These are phyloP conservation scores for Endocarpon pusillum DNA, from an alignment of 495 filamentous ascomycete species.

Conservation along the genomic window DNA sequence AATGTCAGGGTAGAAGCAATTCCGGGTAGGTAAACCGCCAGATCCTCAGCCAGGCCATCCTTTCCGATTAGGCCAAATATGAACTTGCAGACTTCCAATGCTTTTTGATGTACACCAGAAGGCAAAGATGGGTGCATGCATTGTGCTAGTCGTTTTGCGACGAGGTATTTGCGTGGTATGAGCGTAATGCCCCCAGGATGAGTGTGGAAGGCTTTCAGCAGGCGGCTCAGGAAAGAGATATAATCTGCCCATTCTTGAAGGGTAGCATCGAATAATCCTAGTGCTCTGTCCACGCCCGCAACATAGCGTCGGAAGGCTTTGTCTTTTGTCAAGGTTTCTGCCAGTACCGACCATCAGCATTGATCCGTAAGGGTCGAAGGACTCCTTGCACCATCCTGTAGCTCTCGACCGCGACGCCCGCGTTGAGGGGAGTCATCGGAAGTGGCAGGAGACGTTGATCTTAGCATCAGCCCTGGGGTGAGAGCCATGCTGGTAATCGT, in stretches of 20 bases:
- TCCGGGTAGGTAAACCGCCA: conserved; percentile 77
- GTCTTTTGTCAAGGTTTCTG: too few species aligned
- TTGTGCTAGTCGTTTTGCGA: conserved; percentile 85
- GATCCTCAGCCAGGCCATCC: conserved; percentile 61
- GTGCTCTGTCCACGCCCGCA: conserved; percentile 66
- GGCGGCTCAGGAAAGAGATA: conserved; percentile 83
- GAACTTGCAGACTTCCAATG: conserved; percentile 80
- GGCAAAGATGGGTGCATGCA: conserved; percentile 86
- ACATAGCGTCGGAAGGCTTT: conserved; percentile 87
- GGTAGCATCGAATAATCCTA: conserved; percentile 81
- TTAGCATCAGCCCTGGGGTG: too few species aligned
- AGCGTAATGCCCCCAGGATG: conserved; percentile 51
- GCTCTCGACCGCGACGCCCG: too few species aligned
- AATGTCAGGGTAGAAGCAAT: conserved; percentile 79
- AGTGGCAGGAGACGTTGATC: too few species aligned
- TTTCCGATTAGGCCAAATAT: conserved; percentile 49
- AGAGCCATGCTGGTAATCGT: too few species aligned
- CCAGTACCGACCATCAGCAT: too few species aligned
- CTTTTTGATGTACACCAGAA: conserved; percentile 96
- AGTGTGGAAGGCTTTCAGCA: conserved; percentile 85
- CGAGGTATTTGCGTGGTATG: conserved; percentile 68
- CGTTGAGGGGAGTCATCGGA: too few species aligned
- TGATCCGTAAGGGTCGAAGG: too few species aligned
- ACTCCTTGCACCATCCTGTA: too few species aligned
- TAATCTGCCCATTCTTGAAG: conserved; percentile 99